Evolutionary conservation across 2,329 filamentous ascomycete genomes (phyloP), one percentile per base, ranked within the genome.

Genomic region (Lachnellula cervina): DNA sequence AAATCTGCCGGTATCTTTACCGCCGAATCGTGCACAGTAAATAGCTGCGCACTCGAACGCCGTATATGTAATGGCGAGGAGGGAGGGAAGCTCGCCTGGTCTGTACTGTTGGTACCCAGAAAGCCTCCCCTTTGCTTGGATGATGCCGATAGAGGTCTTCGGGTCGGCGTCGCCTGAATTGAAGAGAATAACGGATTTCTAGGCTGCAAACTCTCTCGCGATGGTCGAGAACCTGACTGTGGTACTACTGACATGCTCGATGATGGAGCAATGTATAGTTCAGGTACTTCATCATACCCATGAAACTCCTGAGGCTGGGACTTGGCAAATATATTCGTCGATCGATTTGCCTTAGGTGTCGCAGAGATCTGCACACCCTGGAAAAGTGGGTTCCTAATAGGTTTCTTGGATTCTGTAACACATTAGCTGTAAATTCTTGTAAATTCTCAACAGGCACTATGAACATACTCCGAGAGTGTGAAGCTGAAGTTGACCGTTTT

Each of bases 371-470:
- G 68, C n/a, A 70, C 62, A 7, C 60, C 58, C 46, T 66, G 64
- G 42, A 70, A 68, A 16, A 69, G 54, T 4, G 69, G 70, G 51
- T 71, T 72, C n/a, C 67, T 63, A 23, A 68, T 57, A 2, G 77
- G 77, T 62, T 80, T 86, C 65, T 76, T 81, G 2, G 75, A 71
- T 72, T 82, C 80, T 81, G 54, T 51, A 43, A 43, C 28, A 54
- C 43, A 61, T 75, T 66, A 78, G 71, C 23, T 49, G 37, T n/a
- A 45, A 32, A 40, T 19, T 42, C 16, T 49, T 49, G 37, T n/a
- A 45, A 32, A 40, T 19, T 42, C 16, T 49, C 17, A 40, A 16
- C 44, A 32, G 38, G 28, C 32, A 38, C 32, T 40, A n/a, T 28
- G 13, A 53, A 71, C 77, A 71, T 72, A 83, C 81, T 84, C 66